Base-by-base conservation (phyloP, 805 yeast genomes). In the Maudiozyma saulgeensis region DNA sequence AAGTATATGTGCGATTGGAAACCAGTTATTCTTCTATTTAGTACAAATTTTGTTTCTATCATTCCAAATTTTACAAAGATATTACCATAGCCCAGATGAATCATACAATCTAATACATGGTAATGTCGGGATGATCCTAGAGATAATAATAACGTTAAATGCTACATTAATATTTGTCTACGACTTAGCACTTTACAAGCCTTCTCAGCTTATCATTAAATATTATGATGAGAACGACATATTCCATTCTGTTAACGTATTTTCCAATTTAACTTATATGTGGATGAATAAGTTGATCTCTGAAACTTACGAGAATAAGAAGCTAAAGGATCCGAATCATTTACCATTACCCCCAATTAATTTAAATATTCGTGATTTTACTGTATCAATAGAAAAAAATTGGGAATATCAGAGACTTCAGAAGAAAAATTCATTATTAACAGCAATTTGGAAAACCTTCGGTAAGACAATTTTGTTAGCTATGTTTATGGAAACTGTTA, bases 261-360 rank as follows among this genome's bases (percentile, higher is more conserved):
- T 73, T 41, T 71, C 73, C 13, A 60, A 64, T 40, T 54, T 73
- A 31, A 69, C 78, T 0, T 76, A 70, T 51, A 68, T 69, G 19
- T 75, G 79, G 77, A 71, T 76, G 76, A 75, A 74, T 53, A 63
- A 66, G 4, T 55, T 76, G 48, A 72, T 76, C 26, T 51, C 57
- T 15, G 70, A 70, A 48, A 69, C 76, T 0, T 72, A 68, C 46
- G 53, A 58, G 15, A 66, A 68, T 34, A 71, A 70, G 43, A 68
- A 70, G 34, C 58, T 76, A 4, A 61, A 63, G 9, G 69, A 68
- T 34, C 70, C 72, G 34, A 64, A 68, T 7, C 71, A 73, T 44
- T 57, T 76, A 49, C 77, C 77, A 2, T 57, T 67, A 26, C 73
- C 76, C 9, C 75, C 76, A 2, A 51, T 57, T 15, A 59, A 66